Evolutionary conservation across 495 filamentous ascomycete genomes (phyloP).

Genomic region (Neurospora intermedia): DNA sequence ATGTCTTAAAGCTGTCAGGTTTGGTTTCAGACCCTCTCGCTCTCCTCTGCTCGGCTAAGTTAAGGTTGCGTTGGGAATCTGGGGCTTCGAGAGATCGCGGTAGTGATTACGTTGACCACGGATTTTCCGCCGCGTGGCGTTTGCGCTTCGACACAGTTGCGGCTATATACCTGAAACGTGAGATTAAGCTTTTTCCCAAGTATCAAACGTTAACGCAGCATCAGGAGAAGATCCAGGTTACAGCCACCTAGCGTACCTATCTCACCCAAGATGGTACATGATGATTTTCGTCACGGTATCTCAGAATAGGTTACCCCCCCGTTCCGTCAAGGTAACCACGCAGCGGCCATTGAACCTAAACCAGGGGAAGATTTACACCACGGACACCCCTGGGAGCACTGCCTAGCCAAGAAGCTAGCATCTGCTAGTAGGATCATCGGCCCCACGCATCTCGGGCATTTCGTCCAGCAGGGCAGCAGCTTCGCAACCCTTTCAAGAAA

Average conservation of each 20-base stretch:
- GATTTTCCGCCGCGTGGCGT: neutral
- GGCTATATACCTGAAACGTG: neutral
- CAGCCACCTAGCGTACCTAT: neutral
- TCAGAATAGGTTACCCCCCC: neutral
- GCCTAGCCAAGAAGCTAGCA: neutral
- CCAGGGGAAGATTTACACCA: neutral
- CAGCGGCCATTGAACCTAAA: neutral
- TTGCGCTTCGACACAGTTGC: neutral
- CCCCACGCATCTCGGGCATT: neutral
- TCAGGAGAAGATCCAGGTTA: neutral
- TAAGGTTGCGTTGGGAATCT: neutral
- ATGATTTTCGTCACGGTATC: neutral
- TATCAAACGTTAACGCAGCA: neutral
- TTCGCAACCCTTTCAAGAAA: neutral
- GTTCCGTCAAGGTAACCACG: neutral
- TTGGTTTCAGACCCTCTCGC: neutral
- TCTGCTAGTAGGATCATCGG: neutral
- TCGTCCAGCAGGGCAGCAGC: neutral
- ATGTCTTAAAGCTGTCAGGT: neutral
- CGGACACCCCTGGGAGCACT: neutral
- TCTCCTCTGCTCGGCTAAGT: neutral
- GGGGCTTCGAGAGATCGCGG: neutral
- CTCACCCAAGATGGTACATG: neutral
- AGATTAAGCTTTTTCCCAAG: neutral
- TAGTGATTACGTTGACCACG: neutral